These are phyloP conservation scores for Sphagnum tenellum DNA, from an alignment of 225 moss, liverwort and hornwort genomes.

Conservation along the genomic window DNA sequence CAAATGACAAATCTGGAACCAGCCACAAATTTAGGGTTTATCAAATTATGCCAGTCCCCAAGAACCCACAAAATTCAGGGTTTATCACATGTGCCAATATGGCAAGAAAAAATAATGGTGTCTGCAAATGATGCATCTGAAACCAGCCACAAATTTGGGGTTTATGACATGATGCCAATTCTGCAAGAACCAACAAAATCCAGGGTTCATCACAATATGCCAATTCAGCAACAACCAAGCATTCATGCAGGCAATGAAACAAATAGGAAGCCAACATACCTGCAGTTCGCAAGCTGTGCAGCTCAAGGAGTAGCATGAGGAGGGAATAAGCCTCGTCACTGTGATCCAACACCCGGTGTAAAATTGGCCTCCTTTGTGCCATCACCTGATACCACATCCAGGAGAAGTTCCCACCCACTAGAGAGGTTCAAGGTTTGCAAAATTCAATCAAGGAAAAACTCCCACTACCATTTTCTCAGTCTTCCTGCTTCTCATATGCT, in stretches of 20 bases:
- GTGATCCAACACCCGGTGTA: constrained; percentile 90
- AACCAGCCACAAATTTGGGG: neutral
- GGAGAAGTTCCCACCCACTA: constrained; percentile 1
- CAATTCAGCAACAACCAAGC: no score
- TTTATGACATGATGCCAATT: constrained; percentile 2
- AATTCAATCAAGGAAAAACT: no score
- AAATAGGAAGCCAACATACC: constrained; percentile 28
- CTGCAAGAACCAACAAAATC: constrained; percentile 17
- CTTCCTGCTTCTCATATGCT: no score
- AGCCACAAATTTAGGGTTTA: no score
- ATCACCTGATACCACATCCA: constrained; percentile 54
- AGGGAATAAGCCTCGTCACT: constrained; percentile 91
- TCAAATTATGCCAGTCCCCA: no score
- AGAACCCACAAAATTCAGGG: no score
- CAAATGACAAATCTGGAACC: no score
- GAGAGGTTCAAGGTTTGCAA: no score
- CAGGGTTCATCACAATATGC: no score
- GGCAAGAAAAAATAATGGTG: constrained; percentile 9
- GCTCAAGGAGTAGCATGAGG: constrained; percentile 84
- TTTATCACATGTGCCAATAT: no score
- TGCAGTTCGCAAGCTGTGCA: constrained; percentile 79
- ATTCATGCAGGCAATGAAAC: neutral
- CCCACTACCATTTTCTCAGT: no score
- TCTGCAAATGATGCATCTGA: constrained; percentile 94
- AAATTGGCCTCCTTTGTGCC: constrained; percentile 91